phyloP scores from a whole-genome alignment of 495 filamentous ascomycete genomes.

The Penicillium cataractarum region DNA sequence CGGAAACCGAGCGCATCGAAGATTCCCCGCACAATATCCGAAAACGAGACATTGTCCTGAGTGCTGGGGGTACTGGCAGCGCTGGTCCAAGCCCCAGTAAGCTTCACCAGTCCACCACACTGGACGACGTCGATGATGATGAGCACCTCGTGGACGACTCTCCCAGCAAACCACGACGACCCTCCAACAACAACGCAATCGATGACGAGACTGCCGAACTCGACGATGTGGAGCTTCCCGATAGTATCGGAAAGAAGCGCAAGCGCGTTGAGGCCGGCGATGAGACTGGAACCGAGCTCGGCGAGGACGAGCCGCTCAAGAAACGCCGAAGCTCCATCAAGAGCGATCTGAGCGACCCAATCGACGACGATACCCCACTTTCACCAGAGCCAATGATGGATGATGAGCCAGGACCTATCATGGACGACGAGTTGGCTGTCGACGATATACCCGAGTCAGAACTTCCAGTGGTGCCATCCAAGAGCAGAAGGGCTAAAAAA shows the following conservation, averaged over 20 bases:
- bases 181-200: conserved; percentile 38
- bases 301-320: conserved; percentile 47
- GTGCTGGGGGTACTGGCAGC: conserved; percentile 49
- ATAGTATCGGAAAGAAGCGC: conserved; percentile 48
- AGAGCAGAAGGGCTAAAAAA: conserved; percentile 47
- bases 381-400: conserved; percentile 35
- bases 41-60: conserved; percentile 64
- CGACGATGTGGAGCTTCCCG: conserved; percentile 38
- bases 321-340: conserved; percentile 51
- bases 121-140: conserved; percentile 49
- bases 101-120: conserved; percentile 56
- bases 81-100: conserved; percentile 69
- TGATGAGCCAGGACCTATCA: conserved; percentile 34
- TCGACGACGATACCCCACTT: conserved; percentile 28
- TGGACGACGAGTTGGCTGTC: conserved; percentile 41
- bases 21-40: conserved; percentile 81
- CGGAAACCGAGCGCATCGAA: conserved; percentile 93
- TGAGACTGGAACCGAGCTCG: conserved; percentile 44
- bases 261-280: conserved; percentile 50
- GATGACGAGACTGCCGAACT: conserved; percentile 33
- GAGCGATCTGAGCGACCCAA: conserved; percentile 49
- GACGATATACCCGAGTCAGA: conserved; percentile 46
- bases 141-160: conserved; percentile 43
- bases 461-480: conserved; percentile 32
- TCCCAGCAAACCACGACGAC: conserved; percentile 43